Percentiles rank a stretch among this genome's conserved stretches.
phyloP scores from a whole-genome alignment of 129 eudicot species.

The Flaveria sonorensis region DNA sequence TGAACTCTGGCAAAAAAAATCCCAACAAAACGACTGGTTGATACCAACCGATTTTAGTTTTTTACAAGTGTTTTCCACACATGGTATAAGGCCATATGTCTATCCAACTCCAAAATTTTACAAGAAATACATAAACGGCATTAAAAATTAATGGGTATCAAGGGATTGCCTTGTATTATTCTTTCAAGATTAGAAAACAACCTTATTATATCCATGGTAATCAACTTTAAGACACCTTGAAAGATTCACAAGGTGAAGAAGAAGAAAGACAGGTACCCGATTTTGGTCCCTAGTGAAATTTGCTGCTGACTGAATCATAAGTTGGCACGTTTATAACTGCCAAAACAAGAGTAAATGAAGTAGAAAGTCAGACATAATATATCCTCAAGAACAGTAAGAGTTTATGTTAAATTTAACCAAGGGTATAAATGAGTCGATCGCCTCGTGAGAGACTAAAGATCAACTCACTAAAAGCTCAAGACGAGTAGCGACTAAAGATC shows the following conservation, averaged over 20 bases:
- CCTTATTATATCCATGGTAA: conserved; percentile 42
- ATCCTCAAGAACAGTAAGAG: not conserved
- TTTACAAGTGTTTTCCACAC: conserved; percentile 28
- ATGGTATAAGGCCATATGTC: conserved; percentile 21
- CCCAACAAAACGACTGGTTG: not conserved
- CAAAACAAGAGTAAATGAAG: conserved; percentile 6
- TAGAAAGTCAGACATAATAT: not conserved
- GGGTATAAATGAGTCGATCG: no score
- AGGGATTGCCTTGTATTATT: conserved; percentile 33
- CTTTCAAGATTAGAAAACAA: conserved; percentile 19
- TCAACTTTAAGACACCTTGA: conserved; percentile 37
- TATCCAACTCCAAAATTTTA: conserved; percentile 31
- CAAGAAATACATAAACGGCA: conserved; percentile 41
- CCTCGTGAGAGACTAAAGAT: no score
- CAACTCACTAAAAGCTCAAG: no score
- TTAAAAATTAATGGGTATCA: conserved; percentile 20
- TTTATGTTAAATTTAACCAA: not conserved
- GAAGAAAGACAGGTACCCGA: not conserved
- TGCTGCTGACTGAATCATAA: conserved; percentile 70
- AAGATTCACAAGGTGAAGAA: conserved; percentile 29
- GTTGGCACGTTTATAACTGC: conserved; percentile 77
- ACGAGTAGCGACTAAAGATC: no score
- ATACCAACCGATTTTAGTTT: not conserved
- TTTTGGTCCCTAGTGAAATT: conserved; percentile 44
- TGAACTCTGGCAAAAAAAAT: not conserved